Evolutionary conservation across 1,284 basidiomycete species (phyloP), one percentile per base, ranked within the genome.

Genomic region (Fistulinella staudtii): DNA sequence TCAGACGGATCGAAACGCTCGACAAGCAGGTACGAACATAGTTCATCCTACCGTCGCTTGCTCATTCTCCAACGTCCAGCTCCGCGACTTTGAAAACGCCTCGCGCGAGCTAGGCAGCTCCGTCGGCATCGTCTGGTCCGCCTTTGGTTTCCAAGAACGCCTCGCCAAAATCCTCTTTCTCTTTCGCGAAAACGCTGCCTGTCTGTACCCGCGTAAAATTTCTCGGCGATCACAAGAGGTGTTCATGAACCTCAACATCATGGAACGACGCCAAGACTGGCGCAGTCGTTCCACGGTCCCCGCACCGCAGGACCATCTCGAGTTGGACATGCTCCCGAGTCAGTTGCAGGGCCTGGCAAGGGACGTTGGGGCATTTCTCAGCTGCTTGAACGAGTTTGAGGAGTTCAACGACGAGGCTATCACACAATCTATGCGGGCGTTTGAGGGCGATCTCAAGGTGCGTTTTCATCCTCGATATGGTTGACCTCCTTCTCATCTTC

Each of bases 321-420:
- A 64, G n/a, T 51, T 55, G 2, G 58, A 65, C 18, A 53, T 50
- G 43, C 51, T 64, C 23, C 65, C 53, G 7, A n/a, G 39, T 6
- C 62, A 79, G 57, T 50, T 78, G 27, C 64, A 68, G 44, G 53
- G 60, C 27, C 67, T 79, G 9, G 74, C 77, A 3, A 52, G 58
- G 15, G 76, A 79, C 43, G 68, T 80, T 4, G 67, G 60, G 13
- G 68, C 71, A 0, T 79, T 79, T 46, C 56, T 77, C 13, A 69
- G 69, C 35, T 74, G 70, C 47, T 53, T 79, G 39, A 77, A 74
- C 46, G 74, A 76, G 42, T 79, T 79, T 37, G 75, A 77, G 3
- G 76, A 76, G 52, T 77, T 78, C 24, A 74, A 71, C 21, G 76
- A 79, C 25, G 75, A 79, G 40, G 73, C 70, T 3, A 70, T 79